Conservation (phyloP, 768 basidiomycete species). For the Tulasnella sp. region DNA sequence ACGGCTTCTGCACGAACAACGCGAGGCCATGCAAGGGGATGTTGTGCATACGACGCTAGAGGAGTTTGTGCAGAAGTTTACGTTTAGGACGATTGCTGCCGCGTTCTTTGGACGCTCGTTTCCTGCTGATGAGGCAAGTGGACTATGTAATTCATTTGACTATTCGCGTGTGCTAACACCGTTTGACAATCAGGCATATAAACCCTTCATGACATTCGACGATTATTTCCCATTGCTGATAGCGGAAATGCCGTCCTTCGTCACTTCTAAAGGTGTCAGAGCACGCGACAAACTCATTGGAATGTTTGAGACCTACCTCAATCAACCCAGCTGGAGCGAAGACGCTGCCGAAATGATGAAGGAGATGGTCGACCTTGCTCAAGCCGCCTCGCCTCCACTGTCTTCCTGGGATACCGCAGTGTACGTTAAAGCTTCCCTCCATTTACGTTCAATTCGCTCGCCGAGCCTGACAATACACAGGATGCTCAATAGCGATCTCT, state of each 20-base stretch:
- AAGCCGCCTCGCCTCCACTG: background rate
- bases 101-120: background rate
- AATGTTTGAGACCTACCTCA: background rate
- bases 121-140: background rate
- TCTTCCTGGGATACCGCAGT: background rate
- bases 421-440: background rate
- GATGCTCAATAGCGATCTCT: background rate
- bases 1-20: background rate
- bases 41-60: background rate
- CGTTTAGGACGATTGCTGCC: background rate
- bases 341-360: background rate
- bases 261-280: slow-evolving; percentile 5
- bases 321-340: background rate
- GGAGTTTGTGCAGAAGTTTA: background rate
- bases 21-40: background rate
- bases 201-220: slow-evolving; percentile 16
- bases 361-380: background rate
- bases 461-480: background rate
- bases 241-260: slow-evolving; percentile 6
- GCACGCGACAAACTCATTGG: slow-evolving; percentile 4
- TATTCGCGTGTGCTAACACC: background rate
- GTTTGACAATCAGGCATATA: background rate
- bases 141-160: too few species aligned
- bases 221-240: slow-evolving; percentile 12
- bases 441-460: background rate